phyloP scores from a whole-genome alignment of 345 rosid species.

The Citrus unshiu region DNA sequence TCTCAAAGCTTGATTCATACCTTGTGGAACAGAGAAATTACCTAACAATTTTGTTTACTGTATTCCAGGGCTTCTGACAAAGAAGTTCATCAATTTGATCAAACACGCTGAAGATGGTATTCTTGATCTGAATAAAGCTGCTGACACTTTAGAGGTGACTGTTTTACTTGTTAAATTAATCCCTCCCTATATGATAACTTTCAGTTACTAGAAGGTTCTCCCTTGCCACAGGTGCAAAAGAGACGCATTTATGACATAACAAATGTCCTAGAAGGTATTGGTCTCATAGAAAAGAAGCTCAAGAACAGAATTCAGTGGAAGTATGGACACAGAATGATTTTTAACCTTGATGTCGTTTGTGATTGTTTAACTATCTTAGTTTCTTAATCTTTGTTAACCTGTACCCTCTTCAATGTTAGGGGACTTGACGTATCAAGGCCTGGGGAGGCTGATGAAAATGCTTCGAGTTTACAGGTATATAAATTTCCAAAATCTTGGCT shows the following conservation, averaged over 20 bases:
- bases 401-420: constrained; percentile 38
- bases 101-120: constrained; percentile 96
- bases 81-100: constrained; percentile 91
- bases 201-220: constrained; percentile 20
- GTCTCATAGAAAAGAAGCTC: constrained; percentile 93
- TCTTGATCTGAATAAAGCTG: constrained; percentile 95
- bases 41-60: constrained; percentile 5
- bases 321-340: constrained; percentile 40
- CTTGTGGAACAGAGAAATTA: background rate
- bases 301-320: constrained; percentile 98
- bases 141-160: constrained; percentile 83
- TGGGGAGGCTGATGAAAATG: constrained; percentile 69
- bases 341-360: constrained; percentile 5
- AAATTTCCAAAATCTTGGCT: constrained; percentile 7
- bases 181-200: background rate
- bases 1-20: background rate
- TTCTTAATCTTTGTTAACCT: background rate
- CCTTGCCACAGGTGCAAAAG: constrained; percentile 76
- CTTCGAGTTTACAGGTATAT: constrained; percentile 77
- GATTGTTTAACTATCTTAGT: background rate
- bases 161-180: constrained; percentile 9
- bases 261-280: constrained; percentile 98
- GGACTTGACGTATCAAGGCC: constrained; percentile 89
- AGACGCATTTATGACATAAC: constrained; percentile 97
- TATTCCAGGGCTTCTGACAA: constrained; percentile 87